phyloP scores from a whole-genome alignment of 2,329 filamentous ascomycete species.

The Colletotrichum graminicola region DNA sequence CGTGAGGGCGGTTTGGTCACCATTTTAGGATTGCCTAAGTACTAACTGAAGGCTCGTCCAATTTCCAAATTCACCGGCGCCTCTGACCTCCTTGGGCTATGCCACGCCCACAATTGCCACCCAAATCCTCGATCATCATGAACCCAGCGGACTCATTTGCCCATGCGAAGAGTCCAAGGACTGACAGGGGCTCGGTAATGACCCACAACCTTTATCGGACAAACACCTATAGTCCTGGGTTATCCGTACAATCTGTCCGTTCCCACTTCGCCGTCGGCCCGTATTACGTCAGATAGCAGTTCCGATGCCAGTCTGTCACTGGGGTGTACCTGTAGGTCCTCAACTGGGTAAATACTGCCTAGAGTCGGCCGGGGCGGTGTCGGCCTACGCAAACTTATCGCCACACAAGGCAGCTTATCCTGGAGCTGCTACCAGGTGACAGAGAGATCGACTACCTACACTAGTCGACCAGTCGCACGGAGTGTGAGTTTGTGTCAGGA shows the following conservation, averaged over 20 bases:
- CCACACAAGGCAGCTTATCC: neutral
- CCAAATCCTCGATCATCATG: neutral
- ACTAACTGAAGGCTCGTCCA: neutral
- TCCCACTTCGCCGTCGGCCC: constrained; percentile 20
- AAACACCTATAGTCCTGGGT: constrained; percentile 6
- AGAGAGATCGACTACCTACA: too few relatives aligned
- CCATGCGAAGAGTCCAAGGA: constrained; percentile 8
- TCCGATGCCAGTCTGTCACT: constrained; percentile 22
- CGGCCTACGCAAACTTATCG: too few relatives aligned
- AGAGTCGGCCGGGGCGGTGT: too few relatives aligned
- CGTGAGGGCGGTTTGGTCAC: too few relatives aligned
- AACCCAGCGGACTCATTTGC: constrained; percentile 19
- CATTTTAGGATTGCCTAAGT: neutral
- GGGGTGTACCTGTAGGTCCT: constrained; percentile 22
- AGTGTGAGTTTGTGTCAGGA: too few relatives aligned
- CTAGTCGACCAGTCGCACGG: too few relatives aligned
- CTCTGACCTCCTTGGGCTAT: neutral
- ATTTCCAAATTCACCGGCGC: neutral
- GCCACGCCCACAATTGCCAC: constrained; percentile 8
- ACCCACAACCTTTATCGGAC: constrained; percentile 19
- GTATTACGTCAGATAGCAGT: constrained; percentile 23
- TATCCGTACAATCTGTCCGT: constrained; percentile 16
- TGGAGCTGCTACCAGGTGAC: too few relatives aligned
- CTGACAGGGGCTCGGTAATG: neutral
- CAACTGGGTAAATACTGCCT: neutral